Evolutionary conservation across 371 early-diverging fungal species (phyloP).

Genomic region (Apophysomyces elegans): DNA sequence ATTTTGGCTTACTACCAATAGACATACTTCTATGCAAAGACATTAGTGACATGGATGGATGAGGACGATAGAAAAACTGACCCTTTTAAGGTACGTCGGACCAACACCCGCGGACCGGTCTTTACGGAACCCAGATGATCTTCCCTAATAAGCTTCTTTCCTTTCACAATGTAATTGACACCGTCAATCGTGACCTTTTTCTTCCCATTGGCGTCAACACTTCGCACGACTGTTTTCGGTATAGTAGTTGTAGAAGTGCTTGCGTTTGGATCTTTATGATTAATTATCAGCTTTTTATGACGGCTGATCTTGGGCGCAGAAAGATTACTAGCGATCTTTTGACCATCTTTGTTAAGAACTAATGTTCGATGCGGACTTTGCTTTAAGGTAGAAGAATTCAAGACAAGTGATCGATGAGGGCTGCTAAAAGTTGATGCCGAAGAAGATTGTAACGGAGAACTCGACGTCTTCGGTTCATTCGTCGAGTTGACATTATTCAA

Average conservation of each 20-base stretch:
- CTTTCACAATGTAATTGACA: constrained; percentile 49
- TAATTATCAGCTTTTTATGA: constrained; percentile 6
- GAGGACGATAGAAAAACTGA: neutral
- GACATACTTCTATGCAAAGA: neutral
- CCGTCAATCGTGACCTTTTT: constrained; percentile 47
- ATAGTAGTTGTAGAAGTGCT: constrained; percentile 6
- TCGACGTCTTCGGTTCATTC: neutral
- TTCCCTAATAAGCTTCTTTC: constrained; percentile 44
- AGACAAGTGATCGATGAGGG: neutral
- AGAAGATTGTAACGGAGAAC: neutral
- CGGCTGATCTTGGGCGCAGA: neutral
- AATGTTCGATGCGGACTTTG: constrained; percentile 16
- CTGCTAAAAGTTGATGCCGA: neutral
- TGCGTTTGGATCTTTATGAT: constrained; percentile 3
- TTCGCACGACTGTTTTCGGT: constrained; percentile 5
- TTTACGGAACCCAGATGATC: constrained; percentile 27
- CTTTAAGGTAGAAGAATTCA: neutral
- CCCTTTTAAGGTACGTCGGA: constrained; percentile 20
- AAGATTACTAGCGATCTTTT: neutral
- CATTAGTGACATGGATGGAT: neutral
- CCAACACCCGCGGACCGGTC: constrained; percentile 23
- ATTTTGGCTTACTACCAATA: neutral
- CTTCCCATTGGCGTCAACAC: constrained; percentile 21
- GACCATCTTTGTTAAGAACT: constrained; percentile 11
- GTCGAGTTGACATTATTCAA: constrained; percentile 8